Evolutionary conservation across 2,329 filamentous ascomycete genomes (phyloP).

Genomic region (Aspergillus pseudoterreus): DNA sequence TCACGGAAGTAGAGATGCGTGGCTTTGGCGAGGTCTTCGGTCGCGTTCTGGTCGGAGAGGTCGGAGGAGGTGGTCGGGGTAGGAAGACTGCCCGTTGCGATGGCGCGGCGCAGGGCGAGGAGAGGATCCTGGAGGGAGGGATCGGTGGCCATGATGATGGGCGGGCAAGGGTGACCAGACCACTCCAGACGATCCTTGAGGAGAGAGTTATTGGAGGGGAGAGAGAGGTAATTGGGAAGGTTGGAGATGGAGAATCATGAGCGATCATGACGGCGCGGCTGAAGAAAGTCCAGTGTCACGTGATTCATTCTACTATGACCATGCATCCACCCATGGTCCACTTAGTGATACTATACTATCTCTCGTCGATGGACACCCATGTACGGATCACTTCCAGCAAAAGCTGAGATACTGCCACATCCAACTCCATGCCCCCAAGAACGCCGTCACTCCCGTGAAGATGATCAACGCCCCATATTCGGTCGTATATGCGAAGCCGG

Average conservation of each 20-base stretch:
- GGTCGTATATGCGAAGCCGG: slow-evolving; percentile 47
- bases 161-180: background rate
- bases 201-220: background rate
- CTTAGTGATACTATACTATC: background rate
- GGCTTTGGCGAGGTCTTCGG: slow-evolving; percentile 66
- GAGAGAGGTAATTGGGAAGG: background rate
- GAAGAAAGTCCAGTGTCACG: slow-evolving; percentile 1
- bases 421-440: slow-evolving; percentile 42
- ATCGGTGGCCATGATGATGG: slow-evolving; percentile 54
- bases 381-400: background rate
- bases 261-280: background rate
- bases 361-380: background rate
- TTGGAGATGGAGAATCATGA: background rate
- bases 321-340: background rate
- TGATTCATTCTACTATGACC: background rate
- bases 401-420: slow-evolving; percentile 18
- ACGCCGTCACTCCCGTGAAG: slow-evolving; percentile 55
- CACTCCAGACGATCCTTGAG: background rate
- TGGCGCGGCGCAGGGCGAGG: slow-evolving; percentile 76
- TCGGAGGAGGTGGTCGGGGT: slow-evolving; percentile 71
- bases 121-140: slow-evolving; percentile 65
- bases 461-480: slow-evolving; percentile 53
- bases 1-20: slow-evolving; percentile 71
- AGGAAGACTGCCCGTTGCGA: slow-evolving; percentile 66
- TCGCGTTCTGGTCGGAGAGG: slow-evolving; percentile 56